phyloP scores from a whole-genome alignment of 2,329 filamentous ascomycete species.

The Ophiostoma piceae region DNA sequence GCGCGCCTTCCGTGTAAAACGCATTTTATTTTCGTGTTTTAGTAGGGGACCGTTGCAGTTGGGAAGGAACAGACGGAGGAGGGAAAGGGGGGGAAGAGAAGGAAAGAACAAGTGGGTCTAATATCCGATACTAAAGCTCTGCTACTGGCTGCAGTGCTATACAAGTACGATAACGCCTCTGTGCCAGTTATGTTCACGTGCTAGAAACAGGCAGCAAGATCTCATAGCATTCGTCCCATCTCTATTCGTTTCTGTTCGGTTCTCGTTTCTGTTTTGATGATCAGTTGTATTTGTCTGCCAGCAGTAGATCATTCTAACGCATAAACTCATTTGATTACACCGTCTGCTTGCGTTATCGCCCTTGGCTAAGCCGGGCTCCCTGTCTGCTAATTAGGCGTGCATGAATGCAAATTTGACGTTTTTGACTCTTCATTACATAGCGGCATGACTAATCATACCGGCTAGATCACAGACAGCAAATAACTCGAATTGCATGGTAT shows the following conservation, averaged over 20 bases:
- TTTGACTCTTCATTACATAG: no score
- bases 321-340: neutral
- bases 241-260: neutral
- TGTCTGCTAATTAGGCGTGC: neutral
- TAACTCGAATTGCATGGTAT: neutral
- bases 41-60: slow-evolving; percentile 1
- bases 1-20: slow-evolving; percentile 21
- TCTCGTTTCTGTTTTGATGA: neutral
- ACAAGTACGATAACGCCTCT: no score
- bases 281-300: neutral
- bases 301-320: neutral
- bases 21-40: slow-evolving; percentile 8
- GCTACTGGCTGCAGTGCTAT: neutral
- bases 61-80: slow-evolving; percentile 11
- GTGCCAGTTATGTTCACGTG: slow-evolving; percentile 3
- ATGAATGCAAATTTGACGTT: neutral
- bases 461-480: neutral
- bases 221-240: neutral
- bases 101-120: slow-evolving; percentile 6
- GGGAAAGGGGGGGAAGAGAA: slow-evolving; percentile 15
- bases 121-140: neutral
- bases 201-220: neutral
- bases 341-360: neutral
- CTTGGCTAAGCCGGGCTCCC: neutral
- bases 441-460: no score